Conservation (phyloP, 75 land plant genomes). For the Chamaecyparis obtusa region DNA sequence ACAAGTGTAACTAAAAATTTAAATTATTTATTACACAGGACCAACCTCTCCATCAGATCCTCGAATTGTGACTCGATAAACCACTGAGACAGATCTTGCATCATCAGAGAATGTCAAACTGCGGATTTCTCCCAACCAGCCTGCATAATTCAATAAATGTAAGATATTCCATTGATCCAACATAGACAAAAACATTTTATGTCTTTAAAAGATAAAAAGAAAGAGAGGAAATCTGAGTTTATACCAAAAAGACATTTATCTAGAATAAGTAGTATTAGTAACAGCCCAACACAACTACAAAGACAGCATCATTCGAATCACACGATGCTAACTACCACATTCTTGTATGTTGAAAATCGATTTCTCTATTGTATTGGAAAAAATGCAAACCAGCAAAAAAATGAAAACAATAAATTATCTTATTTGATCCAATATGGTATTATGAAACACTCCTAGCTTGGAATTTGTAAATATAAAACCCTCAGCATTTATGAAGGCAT, state of each 20-base stretch:
- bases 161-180: neutral
- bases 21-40: neutral
- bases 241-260: neutral
- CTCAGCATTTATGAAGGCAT: neutral
- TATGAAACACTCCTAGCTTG: neutral
- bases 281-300: neutral
- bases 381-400: neutral
- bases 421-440: neutral
- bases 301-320: neutral
- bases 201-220: neutral
- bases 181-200: neutral
- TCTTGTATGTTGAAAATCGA: neutral
- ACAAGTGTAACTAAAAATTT: neutral
- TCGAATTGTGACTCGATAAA: constrained; percentile 83
- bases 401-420: neutral
- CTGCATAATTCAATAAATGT: constrained; percentile 22
- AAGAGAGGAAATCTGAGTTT: neutral
- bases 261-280: neutral
- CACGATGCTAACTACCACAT: neutral
- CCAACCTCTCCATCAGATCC: constrained; percentile 97
- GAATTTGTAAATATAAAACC: neutral
- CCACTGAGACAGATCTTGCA: constrained; percentile 73
- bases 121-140: constrained; percentile 98
- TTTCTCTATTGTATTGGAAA: neutral
- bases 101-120: constrained; percentile 74